Evolutionary conservation across 345 rosid genomes (phyloP), one percentile per base, ranked within the genome.

Genomic region (Conringia planisiliqua): DNA sequence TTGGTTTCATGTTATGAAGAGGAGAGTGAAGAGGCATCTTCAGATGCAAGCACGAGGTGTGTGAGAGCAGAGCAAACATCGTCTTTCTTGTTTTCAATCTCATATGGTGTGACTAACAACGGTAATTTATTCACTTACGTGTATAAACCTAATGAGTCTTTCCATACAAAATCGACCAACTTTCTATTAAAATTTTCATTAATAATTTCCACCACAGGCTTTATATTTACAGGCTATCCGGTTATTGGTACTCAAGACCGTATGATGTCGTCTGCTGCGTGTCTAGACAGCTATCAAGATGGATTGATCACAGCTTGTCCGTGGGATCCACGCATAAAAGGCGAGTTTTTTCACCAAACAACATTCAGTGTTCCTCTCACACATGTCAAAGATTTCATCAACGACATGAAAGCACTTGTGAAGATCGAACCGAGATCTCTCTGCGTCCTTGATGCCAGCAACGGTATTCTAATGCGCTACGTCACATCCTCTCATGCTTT

Each of bases 401-500:
- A 74, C 46, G 96, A 88, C 64, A 80, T 92, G 2, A 90, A 88
- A 60, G 57, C 64, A 22, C 86, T 92, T 3, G 79, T 87, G 4
- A 68, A 71, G 2, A 24, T 87, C 36, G 85, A 83, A 4, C 89
- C 90, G 0, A 60, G 70, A 52, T 61, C 89, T 11, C 40, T 90
- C 0, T 92, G 96, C 26, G 84, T 50, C 0, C 35, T 84, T 1
- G 94, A 90, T 22, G 76, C 35, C 27, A 82, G 79, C 82, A 84
- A 86, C 52, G 96, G 94, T 17, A 78, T 92, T 48, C 90, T 88
- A 29, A 83, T 92, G 83, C 88, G 92, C 0, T 92, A 92, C 32
- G 91, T 90, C 10, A 87, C 78, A 58, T 85, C 85, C 4, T 90
- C 98, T 0, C 77, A 77, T 1, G 90, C 95, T 27, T 90, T 72